Conservation (phyloP, 1,139 yeast genomes). For the Hemisphaericaspora xylofermentans region DNA sequence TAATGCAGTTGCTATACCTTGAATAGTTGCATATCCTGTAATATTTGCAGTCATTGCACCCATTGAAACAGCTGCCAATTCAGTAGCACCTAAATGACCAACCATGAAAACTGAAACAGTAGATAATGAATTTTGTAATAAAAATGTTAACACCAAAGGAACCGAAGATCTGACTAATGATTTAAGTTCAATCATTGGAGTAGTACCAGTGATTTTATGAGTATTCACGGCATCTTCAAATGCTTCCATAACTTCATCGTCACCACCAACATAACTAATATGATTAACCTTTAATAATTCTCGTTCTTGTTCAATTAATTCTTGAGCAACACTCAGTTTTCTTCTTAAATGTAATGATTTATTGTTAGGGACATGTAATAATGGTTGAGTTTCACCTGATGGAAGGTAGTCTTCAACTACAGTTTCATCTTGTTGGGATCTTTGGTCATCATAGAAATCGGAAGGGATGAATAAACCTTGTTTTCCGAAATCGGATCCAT, state of each 20-base stretch:
- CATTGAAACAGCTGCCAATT: conserved; percentile 59
- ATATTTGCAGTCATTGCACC: conserved; percentile 66
- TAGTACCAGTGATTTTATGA: conserved; percentile 27
- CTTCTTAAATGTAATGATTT: conserved; percentile 11
- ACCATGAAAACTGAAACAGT: conserved; percentile 59
- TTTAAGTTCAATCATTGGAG: conserved; percentile 36
- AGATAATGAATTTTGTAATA: conserved; percentile 55
- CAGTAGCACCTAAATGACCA: conserved; percentile 59
- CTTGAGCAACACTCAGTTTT: conserved; percentile 28
- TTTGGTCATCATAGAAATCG: conserved; percentile 36
- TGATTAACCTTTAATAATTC: conserved; percentile 34
- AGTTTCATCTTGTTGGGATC: conserved; percentile 8
- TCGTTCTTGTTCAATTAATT: conserved; percentile 35
- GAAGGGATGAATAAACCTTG: conserved; percentile 53
- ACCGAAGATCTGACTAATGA: conserved; percentile 44
- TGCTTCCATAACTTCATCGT: conserved; percentile 27
- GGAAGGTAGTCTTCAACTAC: conserved; percentile 17
- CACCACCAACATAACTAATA: conserved; percentile 26
- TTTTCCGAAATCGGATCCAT: conserved; percentile 50
- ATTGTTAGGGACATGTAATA: conserved; percentile 9
- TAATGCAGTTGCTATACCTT: conserved; percentile 57
- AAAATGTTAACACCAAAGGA: conserved; percentile 54
- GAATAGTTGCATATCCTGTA: conserved; percentile 57
- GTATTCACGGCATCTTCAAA: conserved; percentile 38
- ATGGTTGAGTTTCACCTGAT: conserved; percentile 18